Evolutionary conservation across 1,284 basidiomycete species (phyloP).

Genomic region (Ustilago nuda): DNA sequence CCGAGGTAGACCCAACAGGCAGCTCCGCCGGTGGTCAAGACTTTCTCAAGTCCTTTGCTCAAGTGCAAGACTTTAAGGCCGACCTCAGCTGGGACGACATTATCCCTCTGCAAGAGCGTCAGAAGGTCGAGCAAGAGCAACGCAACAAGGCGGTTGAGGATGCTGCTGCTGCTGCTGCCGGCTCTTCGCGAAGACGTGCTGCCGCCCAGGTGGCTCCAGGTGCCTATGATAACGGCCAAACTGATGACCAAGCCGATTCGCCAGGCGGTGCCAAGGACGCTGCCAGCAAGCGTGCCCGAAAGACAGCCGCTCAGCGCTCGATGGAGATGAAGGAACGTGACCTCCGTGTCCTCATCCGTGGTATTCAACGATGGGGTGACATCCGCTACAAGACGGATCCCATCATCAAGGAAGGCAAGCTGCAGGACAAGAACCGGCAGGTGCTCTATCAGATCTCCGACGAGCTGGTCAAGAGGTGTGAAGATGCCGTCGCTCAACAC

Average conservation of each 20-base stretch:
- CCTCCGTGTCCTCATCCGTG: constrained; percentile 92
- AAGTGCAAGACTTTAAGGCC: constrained; percentile 97
- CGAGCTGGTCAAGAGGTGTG: constrained; percentile 88
- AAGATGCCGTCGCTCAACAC: constrained; percentile 84
- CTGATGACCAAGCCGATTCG: constrained; percentile 36
- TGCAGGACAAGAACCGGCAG: constrained; percentile 91
- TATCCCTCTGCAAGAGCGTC: constrained; percentile 91
- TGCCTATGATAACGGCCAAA: constrained; percentile 77
- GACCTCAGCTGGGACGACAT: constrained; percentile 97
- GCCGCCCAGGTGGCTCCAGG: constrained; percentile 78
- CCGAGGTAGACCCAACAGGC: constrained; percentile 75
- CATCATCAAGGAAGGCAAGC: constrained; percentile 91
- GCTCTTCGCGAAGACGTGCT: constrained; percentile 73
- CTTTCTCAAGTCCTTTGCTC: constrained; percentile 94
- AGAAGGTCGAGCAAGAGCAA: constrained; percentile 77
- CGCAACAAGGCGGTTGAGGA: constrained; percentile 76
- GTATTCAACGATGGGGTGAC: constrained; percentile 97
- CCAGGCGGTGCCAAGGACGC: constrained; percentile 69
- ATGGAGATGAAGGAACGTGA: constrained; percentile 98
- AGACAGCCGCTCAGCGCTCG: constrained; percentile 86
- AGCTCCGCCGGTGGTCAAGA: constrained; percentile 95
- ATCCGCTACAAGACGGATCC: constrained; percentile 92
- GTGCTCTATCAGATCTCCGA: constrained; percentile 92
- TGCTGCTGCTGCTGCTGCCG: constrained; percentile 68
- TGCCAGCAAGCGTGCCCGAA: constrained; percentile 71